Evolutionary conservation across 306 rosid species (phyloP).

Genomic region (Ziziphus jujuba): DNA sequence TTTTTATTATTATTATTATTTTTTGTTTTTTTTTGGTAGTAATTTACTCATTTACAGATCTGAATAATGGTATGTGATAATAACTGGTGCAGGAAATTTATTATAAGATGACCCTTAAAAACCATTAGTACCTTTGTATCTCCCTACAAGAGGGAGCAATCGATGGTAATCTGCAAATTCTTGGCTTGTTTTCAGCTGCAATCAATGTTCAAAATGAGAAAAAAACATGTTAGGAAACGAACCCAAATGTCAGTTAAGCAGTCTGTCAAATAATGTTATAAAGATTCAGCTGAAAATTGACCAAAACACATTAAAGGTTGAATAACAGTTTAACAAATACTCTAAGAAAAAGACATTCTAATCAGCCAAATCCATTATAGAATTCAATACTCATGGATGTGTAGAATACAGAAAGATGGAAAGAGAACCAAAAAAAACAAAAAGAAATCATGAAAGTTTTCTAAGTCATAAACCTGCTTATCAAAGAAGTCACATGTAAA

Average conservation of each 20-base stretch:
- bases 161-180: slow-evolving; percentile 68
- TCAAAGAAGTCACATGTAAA: background rate
- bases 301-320: background rate
- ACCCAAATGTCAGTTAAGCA: slow-evolving; percentile 24
- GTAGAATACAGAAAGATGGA: background rate
- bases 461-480: background rate
- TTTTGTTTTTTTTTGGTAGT: no score
- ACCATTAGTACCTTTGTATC: slow-evolving; percentile 54
- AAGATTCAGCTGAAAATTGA: slow-evolving; percentile 2
- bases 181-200: slow-evolving; percentile 60
- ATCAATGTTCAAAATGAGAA: slow-evolving; percentile 15
- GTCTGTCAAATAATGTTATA: slow-evolving; percentile 5
- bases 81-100: background rate
- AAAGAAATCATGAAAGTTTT: background rate
- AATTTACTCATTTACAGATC: background rate
- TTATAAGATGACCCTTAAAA: background rate
- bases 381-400: background rate
- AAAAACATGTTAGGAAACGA: slow-evolving; percentile 19
- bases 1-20: no score
- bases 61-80: background rate
- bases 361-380: background rate
- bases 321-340: background rate
- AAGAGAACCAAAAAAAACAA: background rate
- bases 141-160: slow-evolving; percentile 59
- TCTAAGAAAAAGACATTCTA: background rate